Base-by-base conservation (phyloP, 2,329 filamentous ascomycete species). In the Paecilomyces niveus region DNA sequence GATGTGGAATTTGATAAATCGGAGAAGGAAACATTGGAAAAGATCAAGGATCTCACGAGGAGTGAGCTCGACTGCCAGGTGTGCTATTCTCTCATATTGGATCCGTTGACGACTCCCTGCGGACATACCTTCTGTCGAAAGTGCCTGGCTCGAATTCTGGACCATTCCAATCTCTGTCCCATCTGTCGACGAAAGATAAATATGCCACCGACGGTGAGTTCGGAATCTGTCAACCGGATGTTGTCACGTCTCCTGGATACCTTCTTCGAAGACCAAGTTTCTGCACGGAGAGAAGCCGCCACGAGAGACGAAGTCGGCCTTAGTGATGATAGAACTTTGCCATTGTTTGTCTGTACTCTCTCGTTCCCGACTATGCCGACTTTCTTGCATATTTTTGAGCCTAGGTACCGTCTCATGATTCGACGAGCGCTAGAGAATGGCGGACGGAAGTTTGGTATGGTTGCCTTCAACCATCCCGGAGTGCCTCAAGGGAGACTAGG, bases 401-500 rank as follows among this genome's bases (percentile, higher is more conserved):
- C 90, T n/a, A 83, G 89, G 6, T 96, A 96, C 70, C 85, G 90
- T 7, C 80, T 94, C n/a, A 94, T 96, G 90, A 88, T 96, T 39
- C 83, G 88, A 53, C 84, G 91, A 35, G 88, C 85, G 0, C 78
- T 95, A 56, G 88, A 92, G 62, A 78, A 67, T 58, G 85, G 86
- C 0, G 84, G 88, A 60, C 80, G 84, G 13, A 89, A 85, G 24
- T 96, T 97, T 68, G 92, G 92, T 24, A 96, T 96, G 89, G 82
- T 96, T 18, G 82, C 90, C 68, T 86, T 86, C 62, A 89, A 87
- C 64, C 77, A 79, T 53, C 73, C 74, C n/a, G 73, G 77, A 24
- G 72, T 78, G 59, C 69, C 77, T 3, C 83, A 86, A 72, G 81
- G 80, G 3, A 78, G 80, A 9, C 71, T 85, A 3, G 83, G 76